Evolutionary conservation across 495 filamentous ascomycete genomes (phyloP).

Genomic region (Penicillium turbatum): DNA sequence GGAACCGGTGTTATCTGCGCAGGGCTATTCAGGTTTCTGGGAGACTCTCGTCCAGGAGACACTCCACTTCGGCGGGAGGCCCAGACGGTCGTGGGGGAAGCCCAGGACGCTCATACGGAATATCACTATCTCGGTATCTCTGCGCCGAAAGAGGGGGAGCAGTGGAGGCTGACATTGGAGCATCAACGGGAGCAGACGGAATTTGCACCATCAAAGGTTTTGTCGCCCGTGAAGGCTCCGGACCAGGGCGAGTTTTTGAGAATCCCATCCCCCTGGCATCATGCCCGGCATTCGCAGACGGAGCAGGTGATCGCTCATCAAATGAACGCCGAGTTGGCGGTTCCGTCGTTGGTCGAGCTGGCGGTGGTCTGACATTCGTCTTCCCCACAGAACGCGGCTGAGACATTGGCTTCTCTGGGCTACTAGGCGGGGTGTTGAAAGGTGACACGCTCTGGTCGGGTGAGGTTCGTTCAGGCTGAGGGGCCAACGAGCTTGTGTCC

Average conservation of each 20-base stretch:
- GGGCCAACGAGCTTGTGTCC: slow-evolving; percentile 32
- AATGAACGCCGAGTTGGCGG: slow-evolving; percentile 26
- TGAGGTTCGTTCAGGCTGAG: slow-evolving; percentile 28
- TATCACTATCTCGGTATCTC: slow-evolving; percentile 26
- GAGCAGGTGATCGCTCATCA: slow-evolving; percentile 23
- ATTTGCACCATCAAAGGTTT: slow-evolving; percentile 38
- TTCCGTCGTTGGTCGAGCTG: slow-evolving; percentile 23
- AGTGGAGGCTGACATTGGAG: slow-evolving; percentile 19
- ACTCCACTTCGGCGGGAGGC: slow-evolving; percentile 18
- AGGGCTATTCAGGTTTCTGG: slow-evolving; percentile 12
- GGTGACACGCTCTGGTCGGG: slow-evolving; percentile 65
- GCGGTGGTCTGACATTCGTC: slow-evolving; percentile 11
- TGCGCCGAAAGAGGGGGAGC: slow-evolving; percentile 28
- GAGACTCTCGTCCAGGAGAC: slow-evolving; percentile 32
- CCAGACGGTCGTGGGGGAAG: slow-evolving; percentile 52
- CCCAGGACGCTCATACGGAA: slow-evolving; percentile 52
- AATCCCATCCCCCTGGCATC: slow-evolving; percentile 34
- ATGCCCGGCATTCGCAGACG: slow-evolving; percentile 1
- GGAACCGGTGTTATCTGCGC: slow-evolving; percentile 16
- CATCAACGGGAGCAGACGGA: slow-evolving; percentile 22
- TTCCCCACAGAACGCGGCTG: slow-evolving; percentile 18
- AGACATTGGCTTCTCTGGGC: slow-evolving; percentile 53
- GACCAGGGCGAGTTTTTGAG: slow-evolving; percentile 21
- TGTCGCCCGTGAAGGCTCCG: slow-evolving; percentile 26
- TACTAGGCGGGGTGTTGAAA: slow-evolving; percentile 85